Evolutionary conservation across 495 filamentous ascomycete species (phyloP), one percentile per base, ranked within the genome.

Genomic region (Aspergillus nidulans): DNA sequence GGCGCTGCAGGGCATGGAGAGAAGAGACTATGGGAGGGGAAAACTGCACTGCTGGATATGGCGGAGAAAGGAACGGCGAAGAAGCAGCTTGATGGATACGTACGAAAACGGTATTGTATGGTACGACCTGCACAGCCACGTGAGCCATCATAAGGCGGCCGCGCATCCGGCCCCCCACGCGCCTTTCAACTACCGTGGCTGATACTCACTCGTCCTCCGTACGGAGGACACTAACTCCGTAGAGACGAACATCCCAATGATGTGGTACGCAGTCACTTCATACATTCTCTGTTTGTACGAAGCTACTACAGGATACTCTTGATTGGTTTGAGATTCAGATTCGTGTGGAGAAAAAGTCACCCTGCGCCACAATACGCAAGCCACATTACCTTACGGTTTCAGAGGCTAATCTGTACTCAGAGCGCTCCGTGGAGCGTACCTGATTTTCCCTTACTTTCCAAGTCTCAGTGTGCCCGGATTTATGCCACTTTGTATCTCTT

Each of bases 21-120:
- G 34, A 49, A 39, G 47, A 49, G 47, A n/a, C n/a, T n/a, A n/a
- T n/a, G 47, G 47, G 47, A 49, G 39, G 20, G 32, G 26, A 10
- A 10, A 26, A 48, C 45, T 48, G 25, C 30, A 18, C 42, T 15
- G 41, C 42, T 25, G 47, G 13, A 30, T 46, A 24, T 24, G 24
- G 44, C 24, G 30, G 23, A 46, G 25, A 38, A 49, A 49, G 30
- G 32, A 38, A 49, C 18, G 19, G 45, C 15, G 4, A 7, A 32
- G 28, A 21, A 49, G 25, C 34, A 16, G 42, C 13, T 25, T 10
- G 28, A 23, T 3, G 44, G 26, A 18, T 25, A 26, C n/a, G 32
- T 30, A 47, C 24, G 15, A 25, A 24, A n/a, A 23, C 10, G 3
- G 21, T 44, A 25, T 7, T 9, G 21, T 44, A 44, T 25, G 42